Percentiles rank a stretch among this genome's conserved stretches.
These are phyloP conservation scores for Auriscalpium microsporum DNA, from an alignment of 768 basidiomycete species.

Conservation along the genomic window DNA sequence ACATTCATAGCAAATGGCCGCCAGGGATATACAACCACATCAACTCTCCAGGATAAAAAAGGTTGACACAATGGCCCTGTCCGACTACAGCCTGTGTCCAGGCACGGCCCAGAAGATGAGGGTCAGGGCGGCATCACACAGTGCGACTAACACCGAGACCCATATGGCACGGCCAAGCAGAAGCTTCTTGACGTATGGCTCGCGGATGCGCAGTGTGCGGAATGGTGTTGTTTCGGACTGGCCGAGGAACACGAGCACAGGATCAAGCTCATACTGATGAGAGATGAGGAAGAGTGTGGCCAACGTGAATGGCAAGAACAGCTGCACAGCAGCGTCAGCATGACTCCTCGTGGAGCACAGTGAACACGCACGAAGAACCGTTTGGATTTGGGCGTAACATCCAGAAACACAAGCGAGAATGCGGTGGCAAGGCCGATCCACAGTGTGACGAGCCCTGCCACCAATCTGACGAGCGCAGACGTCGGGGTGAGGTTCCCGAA, in stretches of 20 bases:
- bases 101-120: conserved; percentile 96
- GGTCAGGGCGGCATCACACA: conserved; percentile 71
- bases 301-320: conserved; percentile 89
- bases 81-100: conserved; percentile 69
- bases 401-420: conserved; percentile 89
- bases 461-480: conserved; percentile 77
- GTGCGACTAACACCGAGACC: conserved; percentile 74
- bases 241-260: conserved; percentile 85
- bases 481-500: conserved; percentile 95
- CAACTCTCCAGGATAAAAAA: not conserved
- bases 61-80: not conserved
- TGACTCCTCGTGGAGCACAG: conserved; percentile 1
- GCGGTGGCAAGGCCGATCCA: conserved; percentile 94
- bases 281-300: conserved; percentile 88
- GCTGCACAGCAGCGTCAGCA: conserved; percentile 36
- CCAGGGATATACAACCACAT: not conserved
- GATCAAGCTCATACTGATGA: conserved; percentile 96
- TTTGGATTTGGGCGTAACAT: conserved; percentile 85
- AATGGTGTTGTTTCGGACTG: conserved; percentile 97
- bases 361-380: conserved; percentile 80
- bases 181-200: conserved; percentile 90
- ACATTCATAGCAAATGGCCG: not conserved
- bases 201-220: conserved; percentile 83
- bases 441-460: conserved; percentile 74
- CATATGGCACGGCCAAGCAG: conserved; percentile 85